phyloP scores from a whole-genome alignment of 1,284 basidiomycete genomes.

The Meripilus lineatus region DNA sequence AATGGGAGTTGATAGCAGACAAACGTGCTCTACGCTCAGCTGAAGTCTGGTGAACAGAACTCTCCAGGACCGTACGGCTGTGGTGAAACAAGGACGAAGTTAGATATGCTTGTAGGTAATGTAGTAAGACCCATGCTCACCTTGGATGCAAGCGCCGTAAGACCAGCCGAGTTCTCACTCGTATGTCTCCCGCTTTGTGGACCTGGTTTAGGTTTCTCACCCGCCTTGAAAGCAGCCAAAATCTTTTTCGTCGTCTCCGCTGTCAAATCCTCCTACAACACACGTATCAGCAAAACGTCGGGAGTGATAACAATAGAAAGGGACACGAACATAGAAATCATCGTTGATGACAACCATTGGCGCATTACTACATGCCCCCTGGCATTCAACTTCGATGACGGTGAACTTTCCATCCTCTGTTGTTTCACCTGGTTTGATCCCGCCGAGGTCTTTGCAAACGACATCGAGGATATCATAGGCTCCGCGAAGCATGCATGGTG shows the following conservation, averaged over 20 bases:
- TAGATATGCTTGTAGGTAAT: background rate
- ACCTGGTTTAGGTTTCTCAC: constrained; percentile 86
- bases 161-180: constrained; percentile 85
- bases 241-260: constrained; percentile 85
- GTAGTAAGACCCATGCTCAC: constrained; percentile 37
- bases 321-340: constrained; percentile 82
- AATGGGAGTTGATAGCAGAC: no score
- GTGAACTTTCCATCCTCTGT: constrained; percentile 97
- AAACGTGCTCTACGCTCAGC: constrained; percentile 36
- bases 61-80: constrained; percentile 95
- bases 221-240: constrained; percentile 80
- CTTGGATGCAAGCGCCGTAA: constrained; percentile 82
- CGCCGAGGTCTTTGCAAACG: constrained; percentile 80
- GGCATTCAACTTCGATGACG: constrained; percentile 96
- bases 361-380: constrained; percentile 98
- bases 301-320: background rate
- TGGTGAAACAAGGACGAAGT: background rate
- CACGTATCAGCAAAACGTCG: background rate
- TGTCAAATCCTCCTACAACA: constrained; percentile 89
- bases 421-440: constrained; percentile 85
- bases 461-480: constrained; percentile 88
- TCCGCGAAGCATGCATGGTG: constrained; percentile 96
- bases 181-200: constrained; percentile 86
- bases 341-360: constrained; percentile 98
- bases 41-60: constrained; percentile 84